A percentile compares a stretch with the other conserved stretches of the same genome.
Evolutionary conservation across 2,329 filamentous ascomycete genomes (phyloP).

Genomic region (Claviceps spartinae): DNA sequence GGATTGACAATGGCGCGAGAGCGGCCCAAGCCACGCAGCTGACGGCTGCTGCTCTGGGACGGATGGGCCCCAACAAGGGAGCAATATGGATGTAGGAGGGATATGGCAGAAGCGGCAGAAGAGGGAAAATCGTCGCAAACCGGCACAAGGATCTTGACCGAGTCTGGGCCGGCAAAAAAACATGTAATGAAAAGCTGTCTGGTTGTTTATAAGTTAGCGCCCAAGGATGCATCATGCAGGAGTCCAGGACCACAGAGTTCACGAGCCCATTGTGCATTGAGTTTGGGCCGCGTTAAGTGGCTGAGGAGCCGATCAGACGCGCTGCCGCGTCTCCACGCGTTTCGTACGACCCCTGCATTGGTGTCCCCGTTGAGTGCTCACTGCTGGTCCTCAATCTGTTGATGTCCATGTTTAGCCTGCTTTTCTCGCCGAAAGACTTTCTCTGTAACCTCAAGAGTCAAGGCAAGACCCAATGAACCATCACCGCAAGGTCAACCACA

Average conservation of each 20-base stretch:
- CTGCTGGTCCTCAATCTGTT: too few species aligned
- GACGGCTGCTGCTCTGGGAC: slow-evolving; percentile 1
- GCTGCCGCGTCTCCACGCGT: slow-evolving; percentile 6
- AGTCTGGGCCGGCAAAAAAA: not conserved
- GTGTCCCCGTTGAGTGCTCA: slow-evolving; percentile 1
- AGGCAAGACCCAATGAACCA: not conserved
- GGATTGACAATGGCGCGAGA: slow-evolving; percentile 4
- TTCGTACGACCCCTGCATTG: not conserved
- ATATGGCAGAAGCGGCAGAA: not conserved
- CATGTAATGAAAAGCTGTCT: not conserved
- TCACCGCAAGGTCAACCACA: not conserved
- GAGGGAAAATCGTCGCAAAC: not conserved
- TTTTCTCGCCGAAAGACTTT: not conserved
- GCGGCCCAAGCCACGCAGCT: slow-evolving; percentile 4
- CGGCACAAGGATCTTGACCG: not conserved
- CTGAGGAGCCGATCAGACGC: not conserved
- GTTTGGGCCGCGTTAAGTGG: not conserved
- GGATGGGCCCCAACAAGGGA: not conserved
- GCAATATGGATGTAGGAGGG: not conserved
- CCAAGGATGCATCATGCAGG: too few species aligned
- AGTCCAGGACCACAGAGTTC: not conserved
- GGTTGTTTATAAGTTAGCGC: not conserved
- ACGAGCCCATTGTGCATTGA: not conserved
- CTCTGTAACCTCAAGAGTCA: too few species aligned
- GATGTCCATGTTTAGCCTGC: not conserved